Conservation (phyloP, 495 filamentous ascomycete species). For the Trypethelium eluteriae region DNA sequence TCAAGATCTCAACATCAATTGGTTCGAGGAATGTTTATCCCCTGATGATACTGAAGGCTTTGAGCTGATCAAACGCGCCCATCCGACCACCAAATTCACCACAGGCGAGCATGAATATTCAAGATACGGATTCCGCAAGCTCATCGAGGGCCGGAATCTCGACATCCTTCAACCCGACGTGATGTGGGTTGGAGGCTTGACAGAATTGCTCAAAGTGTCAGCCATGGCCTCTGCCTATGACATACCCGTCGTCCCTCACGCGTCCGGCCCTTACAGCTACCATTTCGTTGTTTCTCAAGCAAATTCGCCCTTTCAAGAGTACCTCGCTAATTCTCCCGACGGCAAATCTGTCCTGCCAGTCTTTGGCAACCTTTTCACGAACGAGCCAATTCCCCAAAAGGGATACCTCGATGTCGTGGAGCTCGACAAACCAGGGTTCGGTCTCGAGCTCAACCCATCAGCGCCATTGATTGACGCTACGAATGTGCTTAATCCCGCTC, state of each 20-base stretch:
- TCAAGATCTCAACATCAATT: constrained; percentile 77
- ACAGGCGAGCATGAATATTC: constrained; percentile 94
- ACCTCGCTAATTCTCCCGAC: constrained; percentile 83
- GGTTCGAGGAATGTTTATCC: constrained; percentile 90
- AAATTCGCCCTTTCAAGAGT: constrained; percentile 90
- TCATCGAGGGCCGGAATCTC: constrained; percentile 82
- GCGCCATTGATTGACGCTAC: constrained; percentile 70
- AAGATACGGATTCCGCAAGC: constrained; percentile 84
- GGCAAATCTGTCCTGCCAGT: constrained; percentile 82
- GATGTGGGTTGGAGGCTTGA: constrained; percentile 93
- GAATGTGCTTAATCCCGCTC: constrained; percentile 64
- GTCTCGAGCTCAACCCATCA: constrained; percentile 71
- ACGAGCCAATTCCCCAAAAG: constrained; percentile 79
- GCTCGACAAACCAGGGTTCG: constrained; percentile 85
- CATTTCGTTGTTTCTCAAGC: constrained; percentile 87
- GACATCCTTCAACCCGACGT: constrained; percentile 93
- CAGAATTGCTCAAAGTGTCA: constrained; percentile 80
- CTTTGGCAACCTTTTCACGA: constrained; percentile 81
- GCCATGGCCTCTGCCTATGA: constrained; percentile 87
- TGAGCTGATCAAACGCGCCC: constrained; percentile 75
- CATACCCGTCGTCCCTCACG: constrained; percentile 88
- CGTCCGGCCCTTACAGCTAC: constrained; percentile 86
- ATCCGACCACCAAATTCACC: constrained; percentile 86
- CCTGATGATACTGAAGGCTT: constrained; percentile 90
- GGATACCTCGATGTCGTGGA: constrained; percentile 70